Evolutionary conservation across 2,329 filamentous ascomycete genomes (phyloP).

Genomic region (Trichoderma oligosporum): DNA sequence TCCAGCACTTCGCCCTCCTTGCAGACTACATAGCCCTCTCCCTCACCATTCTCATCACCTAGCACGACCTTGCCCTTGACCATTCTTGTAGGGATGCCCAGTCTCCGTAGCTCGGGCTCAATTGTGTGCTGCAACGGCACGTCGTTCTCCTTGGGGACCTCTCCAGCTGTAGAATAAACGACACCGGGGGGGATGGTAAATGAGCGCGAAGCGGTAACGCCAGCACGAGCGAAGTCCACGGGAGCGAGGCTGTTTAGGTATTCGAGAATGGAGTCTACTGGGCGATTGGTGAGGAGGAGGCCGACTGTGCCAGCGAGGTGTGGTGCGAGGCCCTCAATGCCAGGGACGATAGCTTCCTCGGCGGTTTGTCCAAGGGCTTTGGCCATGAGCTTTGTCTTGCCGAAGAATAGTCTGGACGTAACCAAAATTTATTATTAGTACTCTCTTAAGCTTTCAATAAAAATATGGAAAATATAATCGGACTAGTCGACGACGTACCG

Average conservation of each 20-base stretch:
- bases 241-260: slow-evolving; percentile 72
- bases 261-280: slow-evolving; percentile 59
- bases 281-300: slow-evolving; percentile 82
- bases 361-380: slow-evolving; percentile 80
- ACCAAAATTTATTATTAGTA: not conserved
- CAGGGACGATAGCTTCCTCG: slow-evolving; percentile 75
- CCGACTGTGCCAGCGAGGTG: slow-evolving; percentile 81
- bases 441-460: not conserved
- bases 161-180: slow-evolving; percentile 75
- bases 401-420: slow-evolving; percentile 78
- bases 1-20: slow-evolving; percentile 80
- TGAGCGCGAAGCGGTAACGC: slow-evolving; percentile 66
- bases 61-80: slow-evolving; percentile 84
- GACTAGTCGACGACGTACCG: no score
- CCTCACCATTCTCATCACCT: slow-evolving; percentile 51
- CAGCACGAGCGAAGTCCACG: slow-evolving; percentile 88
- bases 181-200: slow-evolving; percentile 82
- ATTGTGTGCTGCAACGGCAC: slow-evolving; percentile 81
- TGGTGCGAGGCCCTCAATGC: slow-evolving; percentile 64
- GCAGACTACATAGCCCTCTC: slow-evolving; percentile 70
- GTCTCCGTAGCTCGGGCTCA: slow-evolving; percentile 83
- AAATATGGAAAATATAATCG: slow-evolving; percentile 9
- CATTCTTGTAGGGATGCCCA: slow-evolving; percentile 86
- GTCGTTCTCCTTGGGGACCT: slow-evolving; percentile 76
- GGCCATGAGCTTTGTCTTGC: slow-evolving; percentile 98